phyloP scores from a whole-genome alignment of 192 early-diverging fungal species.

The Oehlia diaphana region DNA sequence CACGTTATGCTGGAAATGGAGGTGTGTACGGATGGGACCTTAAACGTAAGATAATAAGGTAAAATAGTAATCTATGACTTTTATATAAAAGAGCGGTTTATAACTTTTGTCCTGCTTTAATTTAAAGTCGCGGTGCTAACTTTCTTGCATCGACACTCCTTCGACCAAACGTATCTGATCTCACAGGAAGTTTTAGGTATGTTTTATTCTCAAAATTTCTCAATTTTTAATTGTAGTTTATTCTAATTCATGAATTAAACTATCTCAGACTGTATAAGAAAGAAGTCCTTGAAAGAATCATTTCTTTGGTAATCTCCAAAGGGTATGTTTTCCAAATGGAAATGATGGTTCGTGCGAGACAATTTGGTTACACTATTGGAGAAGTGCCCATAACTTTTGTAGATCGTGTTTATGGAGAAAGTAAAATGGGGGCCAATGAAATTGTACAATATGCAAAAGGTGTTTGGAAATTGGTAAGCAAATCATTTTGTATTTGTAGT shows the following conservation, averaged over 20 bases:
- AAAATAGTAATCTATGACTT: not conserved
- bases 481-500: not conserved
- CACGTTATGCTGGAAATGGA: conserved; percentile 83
- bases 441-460: conserved; percentile 93
- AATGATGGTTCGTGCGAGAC: conserved; percentile 97
- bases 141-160: conserved; percentile 86
- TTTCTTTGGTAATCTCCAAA: conserved; percentile 87
- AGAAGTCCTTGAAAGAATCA: conserved; percentile 81
- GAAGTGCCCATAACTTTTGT: conserved; percentile 98
- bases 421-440: conserved; percentile 93
- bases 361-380: conserved; percentile 83
- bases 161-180: conserved; percentile 87
- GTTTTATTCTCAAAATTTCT: not conserved
- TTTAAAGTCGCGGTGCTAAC: conserved; percentile 88
- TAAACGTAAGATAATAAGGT: conserved; percentile 90
- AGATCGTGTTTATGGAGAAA: conserved; percentile 96
- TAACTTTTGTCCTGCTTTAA: not conserved
- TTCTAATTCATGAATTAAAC: not conserved
- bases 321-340: conserved; percentile 99
- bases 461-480: conserved; percentile 64
- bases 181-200: conserved; percentile 92
- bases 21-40: conserved; percentile 99
- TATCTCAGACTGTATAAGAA: conserved; percentile 83
- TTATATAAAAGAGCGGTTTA: not conserved
- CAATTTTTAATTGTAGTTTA: not conserved